Conservation (phyloP, 192 early-diverging fungal species). For the Geranomyces variabilis region DNA sequence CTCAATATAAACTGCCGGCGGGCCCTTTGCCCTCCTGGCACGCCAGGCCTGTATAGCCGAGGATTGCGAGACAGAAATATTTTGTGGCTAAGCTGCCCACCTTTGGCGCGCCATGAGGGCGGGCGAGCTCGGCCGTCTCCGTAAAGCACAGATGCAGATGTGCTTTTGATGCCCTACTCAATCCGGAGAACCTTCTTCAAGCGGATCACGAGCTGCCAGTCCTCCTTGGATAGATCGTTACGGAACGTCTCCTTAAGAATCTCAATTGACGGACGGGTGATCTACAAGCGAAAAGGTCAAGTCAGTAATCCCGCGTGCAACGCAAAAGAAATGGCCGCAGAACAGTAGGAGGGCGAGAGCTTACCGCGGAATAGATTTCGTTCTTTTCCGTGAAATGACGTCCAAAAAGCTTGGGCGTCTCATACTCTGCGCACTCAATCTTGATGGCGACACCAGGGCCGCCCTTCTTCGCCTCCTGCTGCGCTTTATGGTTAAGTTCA, state of each 20-base stretch:
- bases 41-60: too few species aligned
- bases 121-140: background rate
- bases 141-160: conserved; percentile 18
- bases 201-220: conserved; percentile 79
- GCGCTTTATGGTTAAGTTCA: conserved; percentile 87
- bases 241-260: conserved; percentile 93
- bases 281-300: too few species aligned
- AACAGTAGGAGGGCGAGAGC: too few species aligned
- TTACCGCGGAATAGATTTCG: conserved; percentile 68
- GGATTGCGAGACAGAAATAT: too few species aligned
- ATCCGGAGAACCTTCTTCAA: conserved; percentile 73
- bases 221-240: conserved; percentile 86
- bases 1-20: too few species aligned
- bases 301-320: too few species aligned
- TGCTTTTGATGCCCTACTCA: conserved; percentile 15
- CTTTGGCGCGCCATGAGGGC: too few species aligned
- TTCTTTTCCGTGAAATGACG: conserved; percentile 89
- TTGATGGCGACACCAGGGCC: conserved; percentile 85
- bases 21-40: too few species aligned
- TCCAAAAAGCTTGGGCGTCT: conserved; percentile 87
- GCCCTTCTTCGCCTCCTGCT: conserved; percentile 81
- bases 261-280: conserved; percentile 90
- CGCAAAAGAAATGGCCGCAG: background rate
- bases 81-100: too few species aligned
- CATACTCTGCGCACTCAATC: conserved; percentile 83